A percentile compares a stretch with the other conserved stretches of the same genome.
phyloP scores from a whole-genome alignment of 257 asterid genomes.

The Solanum sitiens region DNA sequence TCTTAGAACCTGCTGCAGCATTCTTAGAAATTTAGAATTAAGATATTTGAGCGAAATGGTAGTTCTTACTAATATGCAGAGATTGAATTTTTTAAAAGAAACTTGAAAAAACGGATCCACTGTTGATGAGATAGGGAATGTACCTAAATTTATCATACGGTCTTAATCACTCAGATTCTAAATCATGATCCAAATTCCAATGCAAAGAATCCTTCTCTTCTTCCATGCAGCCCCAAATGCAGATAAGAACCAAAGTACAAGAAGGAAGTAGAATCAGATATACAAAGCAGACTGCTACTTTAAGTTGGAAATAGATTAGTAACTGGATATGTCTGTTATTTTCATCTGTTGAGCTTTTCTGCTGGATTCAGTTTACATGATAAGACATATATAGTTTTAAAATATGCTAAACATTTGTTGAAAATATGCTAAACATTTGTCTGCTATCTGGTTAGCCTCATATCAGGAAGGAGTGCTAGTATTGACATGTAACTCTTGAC shows the following conservation, averaged over 20 bases:
- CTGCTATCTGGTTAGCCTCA: background rate
- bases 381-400: background rate
- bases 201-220: background rate
- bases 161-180: background rate
- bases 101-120: background rate
- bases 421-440: background rate
- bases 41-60: background rate
- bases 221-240: background rate
- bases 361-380: background rate
- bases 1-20: background rate
- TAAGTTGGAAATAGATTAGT: background rate
- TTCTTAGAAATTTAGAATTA: background rate
- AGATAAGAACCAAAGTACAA: background rate
- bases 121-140: background rate
- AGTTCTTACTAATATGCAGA: background rate
- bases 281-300: background rate
- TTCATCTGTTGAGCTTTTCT: background rate
- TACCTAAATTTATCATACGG: background rate
- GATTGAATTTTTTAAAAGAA: background rate
- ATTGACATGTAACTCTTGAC: constrained; percentile 1
- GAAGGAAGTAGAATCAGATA: background rate
- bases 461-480: background rate
- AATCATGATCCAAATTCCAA: background rate
- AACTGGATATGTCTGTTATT: background rate
- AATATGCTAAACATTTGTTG: background rate